Base-by-base conservation (phyloP, 164 flowering plant genomes). In the Pachysandra terminalis region DNA sequence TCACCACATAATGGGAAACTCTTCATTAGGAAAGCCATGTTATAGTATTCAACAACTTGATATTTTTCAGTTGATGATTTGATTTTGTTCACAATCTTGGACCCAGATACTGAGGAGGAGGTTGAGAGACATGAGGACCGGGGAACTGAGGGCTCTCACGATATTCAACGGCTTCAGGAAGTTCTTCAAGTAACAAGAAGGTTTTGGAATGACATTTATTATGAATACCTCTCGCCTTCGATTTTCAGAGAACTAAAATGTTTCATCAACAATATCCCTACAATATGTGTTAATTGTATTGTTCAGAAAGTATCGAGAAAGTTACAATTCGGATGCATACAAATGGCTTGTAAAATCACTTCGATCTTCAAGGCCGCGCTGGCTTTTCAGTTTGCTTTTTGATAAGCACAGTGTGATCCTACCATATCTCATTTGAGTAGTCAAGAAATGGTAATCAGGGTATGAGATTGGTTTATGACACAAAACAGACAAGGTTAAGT, bases 21-120 rank as follows among this genome's bases (percentile, higher is more conserved):
- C n/a, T n/a, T n/a, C n/a, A n/a, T n/a, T n/a, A n/a, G n/a, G n/a
- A n/a, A n/a, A n/a, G n/a, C n/a, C 37, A 32, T 32, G 7, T 32
- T 32, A 32, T 32, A 32, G 37, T 32, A 3, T 32, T 7, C 37
- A 32, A 32, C n/a, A 12, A 58, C 19, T 22, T 41, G 22, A 25
- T 58, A 45, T 48, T 17, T 17, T 26, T 10, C 19, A 2, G 23
- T 55, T 55, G 58, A 9, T 55, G 23, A 17, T 55, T 24, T 9
- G 37, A 32, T 32, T 3, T 32, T 7, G 7, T 32, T 32, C 7
- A 7, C 37, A 32, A 32, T 32, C n/a, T 17, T n/a, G 23, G 23
- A n/a, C 14, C n/a, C 86, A 93, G 97, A 86, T 93, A 73, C 78
- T 90, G 72, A 84, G 98, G 69, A 83, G 98, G 73, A 82, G 86